These are phyloP conservation scores for Vitis rotundifolia DNA, from an alignment of 164 flowering plant species.

Conservation along the genomic window DNA sequence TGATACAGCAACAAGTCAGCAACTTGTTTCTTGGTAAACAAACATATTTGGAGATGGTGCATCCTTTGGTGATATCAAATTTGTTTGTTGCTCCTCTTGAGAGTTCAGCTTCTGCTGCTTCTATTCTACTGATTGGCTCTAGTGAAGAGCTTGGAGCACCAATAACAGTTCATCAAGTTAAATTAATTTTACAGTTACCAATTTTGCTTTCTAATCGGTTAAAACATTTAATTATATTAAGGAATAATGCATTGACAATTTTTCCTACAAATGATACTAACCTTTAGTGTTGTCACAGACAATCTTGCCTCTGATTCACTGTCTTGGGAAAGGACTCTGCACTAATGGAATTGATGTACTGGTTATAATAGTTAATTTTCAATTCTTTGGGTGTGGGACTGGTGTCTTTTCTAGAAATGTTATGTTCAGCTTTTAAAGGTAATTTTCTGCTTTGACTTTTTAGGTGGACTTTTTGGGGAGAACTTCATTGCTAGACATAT, in stretches of 20 bases:
- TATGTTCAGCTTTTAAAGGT: conserved; percentile 17
- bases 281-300: conserved; percentile 57
- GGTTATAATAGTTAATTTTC: conserved; percentile 84
- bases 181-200: not conserved
- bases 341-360: conserved; percentile 89
- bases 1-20: too few species aligned
- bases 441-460: conserved; percentile 20
- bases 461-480: conserved; percentile 93
- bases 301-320: conserved; percentile 79
- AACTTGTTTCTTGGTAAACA: conserved; percentile 92
- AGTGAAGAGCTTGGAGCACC: conserved; percentile 97
- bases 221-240: too few species aligned
- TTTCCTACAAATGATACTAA: conserved; percentile 16
- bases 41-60: conserved; percentile 67
- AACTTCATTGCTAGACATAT: conserved; percentile 72
- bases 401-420: conserved; percentile 7
- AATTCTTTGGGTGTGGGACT: conserved; percentile 3
- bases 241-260: not conserved
- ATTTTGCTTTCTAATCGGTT: too few species aligned
- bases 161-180: conserved; percentile 93
- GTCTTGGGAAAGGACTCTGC: conserved; percentile 89
- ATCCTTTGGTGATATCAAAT: conserved; percentile 79
- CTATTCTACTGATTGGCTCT: conserved; percentile 89
- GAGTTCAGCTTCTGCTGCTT: conserved; percentile 83
- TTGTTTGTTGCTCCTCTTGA: conserved; percentile 66